Conservation (phyloP, 2,329 filamentous ascomycete genomes). For the Fusarium piperis region DNA sequence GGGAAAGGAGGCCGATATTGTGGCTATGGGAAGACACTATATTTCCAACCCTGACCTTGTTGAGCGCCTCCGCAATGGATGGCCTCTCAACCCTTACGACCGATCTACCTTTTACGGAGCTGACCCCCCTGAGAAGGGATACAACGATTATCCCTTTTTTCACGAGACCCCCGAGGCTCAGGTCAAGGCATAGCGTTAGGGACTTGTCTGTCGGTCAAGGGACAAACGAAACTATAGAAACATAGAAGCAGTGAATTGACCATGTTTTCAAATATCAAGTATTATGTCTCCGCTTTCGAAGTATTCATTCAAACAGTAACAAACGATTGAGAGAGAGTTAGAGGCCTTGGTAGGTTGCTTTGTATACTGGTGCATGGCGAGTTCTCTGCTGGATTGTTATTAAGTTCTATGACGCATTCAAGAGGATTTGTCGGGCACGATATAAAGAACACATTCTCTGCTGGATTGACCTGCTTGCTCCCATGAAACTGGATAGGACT, state of each 20-base stretch:
- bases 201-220: background rate
- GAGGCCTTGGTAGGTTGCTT: background rate
- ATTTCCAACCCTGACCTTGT: constrained; percentile 49
- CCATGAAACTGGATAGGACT: background rate
- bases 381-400: background rate
- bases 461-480: background rate
- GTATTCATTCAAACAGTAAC: background rate
- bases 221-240: background rate
- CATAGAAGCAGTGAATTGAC: background rate
- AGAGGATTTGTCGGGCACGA: too few species aligned
- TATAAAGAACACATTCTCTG: too few species aligned
- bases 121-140: constrained; percentile 36
- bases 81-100: constrained; percentile 51
- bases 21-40: constrained; percentile 47
- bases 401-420: too few species aligned
- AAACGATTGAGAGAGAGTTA: background rate
- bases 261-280: background rate
- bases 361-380: background rate
- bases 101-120: constrained; percentile 52
- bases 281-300: background rate
- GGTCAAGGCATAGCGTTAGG: background rate
- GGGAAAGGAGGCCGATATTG: constrained; percentile 39
- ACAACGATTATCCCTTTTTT: constrained; percentile 42
- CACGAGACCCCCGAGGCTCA: background rate
- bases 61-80: constrained; percentile 49